Base-by-base conservation (phyloP, 345 rosid genomes). In the Melastoma malabathricum region DNA sequence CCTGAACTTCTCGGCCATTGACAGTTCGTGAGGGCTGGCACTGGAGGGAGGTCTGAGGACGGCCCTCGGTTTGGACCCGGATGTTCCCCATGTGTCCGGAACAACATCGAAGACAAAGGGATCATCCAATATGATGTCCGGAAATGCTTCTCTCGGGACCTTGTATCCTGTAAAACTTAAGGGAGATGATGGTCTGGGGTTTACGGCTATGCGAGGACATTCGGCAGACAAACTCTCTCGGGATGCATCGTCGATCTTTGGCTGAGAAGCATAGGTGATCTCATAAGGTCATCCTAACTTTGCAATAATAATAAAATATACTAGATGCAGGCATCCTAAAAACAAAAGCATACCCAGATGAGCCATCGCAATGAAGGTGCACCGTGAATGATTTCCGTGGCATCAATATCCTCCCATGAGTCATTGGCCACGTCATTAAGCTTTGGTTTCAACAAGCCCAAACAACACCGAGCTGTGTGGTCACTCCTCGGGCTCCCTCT, bases 371-470 rank as follows among this genome's bases (percentile, higher is more conserved):
- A 48, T 23, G 96, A 82, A 60, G 78, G 78, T 56, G 87, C 92
- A 55, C 83, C 87, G 53, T 72, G 72, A 61, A 82, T 79, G 52
- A 86, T 82, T 63, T 90, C 89, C 15, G 67, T n/a, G 19, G 70
- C 57, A 56, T 75, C 86, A 54, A 90, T 78, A 62, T 83, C 98
- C 75, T 86, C 98, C 98, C 94, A 86, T 7, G 96, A 83, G 47
- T 86, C 94, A 39, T 72, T 94, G 52, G 64, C 96, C 45, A 75
- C 69, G 63, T 60, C 67, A 43, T 57, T 78, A 60, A 90, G 72
- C 73, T 76, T 73, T n/a, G 94, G 96, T 71, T 83, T 80, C 58
- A 90, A 71, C 27, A 82, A 7, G 56, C 74, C 63, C 72, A 82
- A 61, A 68, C 82, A 78, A 65, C 84, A 73, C 22, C 80, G 78